Evolutionary conservation across 2,329 filamentous ascomycete genomes (phyloP), one percentile per base, ranked within the genome.

Genomic region (Hypoxylon sp.): DNA sequence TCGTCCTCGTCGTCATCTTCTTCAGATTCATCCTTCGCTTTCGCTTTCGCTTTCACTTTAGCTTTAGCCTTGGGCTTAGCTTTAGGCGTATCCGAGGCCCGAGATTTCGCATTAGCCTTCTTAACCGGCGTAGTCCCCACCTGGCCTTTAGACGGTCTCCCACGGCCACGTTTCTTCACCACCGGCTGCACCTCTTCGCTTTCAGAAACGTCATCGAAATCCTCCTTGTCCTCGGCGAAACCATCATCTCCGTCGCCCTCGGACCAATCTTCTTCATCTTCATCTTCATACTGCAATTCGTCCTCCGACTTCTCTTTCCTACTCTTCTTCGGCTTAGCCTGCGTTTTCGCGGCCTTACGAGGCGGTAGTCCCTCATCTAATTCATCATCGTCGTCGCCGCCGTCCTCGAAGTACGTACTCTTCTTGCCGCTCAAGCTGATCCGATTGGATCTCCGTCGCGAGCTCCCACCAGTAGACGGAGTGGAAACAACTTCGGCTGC

Each of bases 361-460:
- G 71, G 70, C 1, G 69, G 70, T 1, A 47, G 30, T 25, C 11
- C 69, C 23, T 48, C 45, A 30, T 56, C 50, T 14, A 58, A 65
- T 4, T 74, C 64, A 16, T 69, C 64, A n/a, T 74, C 71, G 23
- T 69, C 64, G 16, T 74, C 71, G 23, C 70, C 67, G 41, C 61
- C 65, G 45, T 70, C 70, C 61, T 85, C 84, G 71, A 87, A 87
- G 72, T 87, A 87, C 16, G 75, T 77, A 76, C 84, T 87, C 77
- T 81, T 86, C 68, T 80, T 77, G 19, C 69, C 74, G 1, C 79
- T 77, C 25, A 80, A 80, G 73, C 77, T 81, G 37, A 83, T 73
- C 46, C 85, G 84, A 21, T 78, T 73, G 5, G 85, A 87, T 53
- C 82, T 55, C 55, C 59, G 77, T 74, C 21, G 72, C 21, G 69